Evolutionary conservation across 768 basidiomycete genomes (phyloP).

Genomic region (Xerocomus spinulosus): DNA sequence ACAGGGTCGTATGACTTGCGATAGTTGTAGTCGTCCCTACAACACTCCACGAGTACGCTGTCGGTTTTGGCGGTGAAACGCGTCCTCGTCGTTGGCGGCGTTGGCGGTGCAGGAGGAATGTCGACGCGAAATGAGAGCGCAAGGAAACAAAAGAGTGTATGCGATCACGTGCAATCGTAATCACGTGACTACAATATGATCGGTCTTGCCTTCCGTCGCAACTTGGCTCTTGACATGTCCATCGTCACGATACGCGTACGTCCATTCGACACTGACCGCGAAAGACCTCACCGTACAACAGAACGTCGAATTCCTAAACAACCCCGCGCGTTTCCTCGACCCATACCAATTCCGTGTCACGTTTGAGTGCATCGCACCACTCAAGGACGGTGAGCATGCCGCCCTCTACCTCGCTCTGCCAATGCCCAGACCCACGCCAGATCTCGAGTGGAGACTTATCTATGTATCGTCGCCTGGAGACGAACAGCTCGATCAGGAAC

Average conservation of each 20-base stretch:
- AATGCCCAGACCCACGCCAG: conserved; percentile 36
- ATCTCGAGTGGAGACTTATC: conserved; percentile 97
- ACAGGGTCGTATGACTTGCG: conserved; percentile 2
- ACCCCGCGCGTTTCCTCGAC: conserved; percentile 89
- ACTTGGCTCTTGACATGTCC: conserved; percentile 41
- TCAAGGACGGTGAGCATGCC: conserved; percentile 67
- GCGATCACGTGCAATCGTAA: not conserved
- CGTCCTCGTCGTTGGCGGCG: conserved; percentile 11
- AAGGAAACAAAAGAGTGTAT: conserved; percentile 15
- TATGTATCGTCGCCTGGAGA: conserved; percentile 93
- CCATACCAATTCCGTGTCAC: conserved; percentile 91
- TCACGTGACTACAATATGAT: not conserved
- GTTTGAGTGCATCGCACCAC: conserved; percentile 91
- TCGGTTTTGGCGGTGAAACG: not conserved
- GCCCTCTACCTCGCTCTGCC: not conserved
- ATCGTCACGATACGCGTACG: conserved; percentile 66
- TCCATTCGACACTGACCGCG: not conserved
- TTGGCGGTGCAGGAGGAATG: conserved; percentile 7
- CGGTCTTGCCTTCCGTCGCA: not conserved
- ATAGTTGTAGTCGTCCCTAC: not conserved
- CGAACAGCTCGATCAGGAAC: conserved; percentile 91
- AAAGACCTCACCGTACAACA: conserved; percentile 24
- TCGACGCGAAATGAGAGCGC: conserved; percentile 18
- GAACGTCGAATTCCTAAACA: conserved; percentile 90
- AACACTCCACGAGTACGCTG: not conserved